phyloP scores from a whole-genome alignment of 2,329 filamentous ascomycete genomes.

The Alternaria sp. region DNA sequence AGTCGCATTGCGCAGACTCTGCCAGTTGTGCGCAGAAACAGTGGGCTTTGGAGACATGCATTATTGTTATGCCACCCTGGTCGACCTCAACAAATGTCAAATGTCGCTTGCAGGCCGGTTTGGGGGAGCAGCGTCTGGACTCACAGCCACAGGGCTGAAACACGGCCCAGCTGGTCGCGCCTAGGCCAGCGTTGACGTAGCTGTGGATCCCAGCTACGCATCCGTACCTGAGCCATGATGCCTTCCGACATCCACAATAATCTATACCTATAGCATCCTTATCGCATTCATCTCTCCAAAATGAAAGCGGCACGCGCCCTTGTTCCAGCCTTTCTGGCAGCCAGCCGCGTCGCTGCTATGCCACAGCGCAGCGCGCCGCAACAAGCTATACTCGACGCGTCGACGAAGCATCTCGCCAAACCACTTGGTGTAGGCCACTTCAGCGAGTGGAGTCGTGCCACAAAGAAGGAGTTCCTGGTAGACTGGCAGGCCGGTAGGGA shows the following conservation, averaged over 20 bases:
- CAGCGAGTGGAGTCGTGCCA: slow-evolving; percentile 57
- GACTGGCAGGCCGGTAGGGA: slow-evolving; percentile 55
- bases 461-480: slow-evolving; percentile 55
- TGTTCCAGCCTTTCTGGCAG: slow-evolving; percentile 19
- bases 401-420: slow-evolving; percentile 14
- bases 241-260: background rate
- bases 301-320: slow-evolving; percentile 27
- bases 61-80: background rate
- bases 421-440: slow-evolving; percentile 55
- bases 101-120: background rate
- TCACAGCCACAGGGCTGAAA: slow-evolving; percentile 10
- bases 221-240: slow-evolving; percentile 2
- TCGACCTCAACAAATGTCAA: background rate
- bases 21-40: background rate
- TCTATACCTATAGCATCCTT: background rate
- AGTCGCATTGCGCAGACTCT: background rate
- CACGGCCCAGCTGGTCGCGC: slow-evolving; percentile 2
- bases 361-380: slow-evolving; percentile 23
- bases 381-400: slow-evolving; percentile 25
- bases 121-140: background rate
- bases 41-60: background rate
- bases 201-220: background rate
- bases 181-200: slow-evolving; percentile 12
- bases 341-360: slow-evolving; percentile 19
- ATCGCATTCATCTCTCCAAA: slow-evolving; percentile 4